These are phyloP conservation scores for Isabelozyma gotoi DNA, from an alignment of 805 yeast species.

Conservation along the genomic window DNA sequence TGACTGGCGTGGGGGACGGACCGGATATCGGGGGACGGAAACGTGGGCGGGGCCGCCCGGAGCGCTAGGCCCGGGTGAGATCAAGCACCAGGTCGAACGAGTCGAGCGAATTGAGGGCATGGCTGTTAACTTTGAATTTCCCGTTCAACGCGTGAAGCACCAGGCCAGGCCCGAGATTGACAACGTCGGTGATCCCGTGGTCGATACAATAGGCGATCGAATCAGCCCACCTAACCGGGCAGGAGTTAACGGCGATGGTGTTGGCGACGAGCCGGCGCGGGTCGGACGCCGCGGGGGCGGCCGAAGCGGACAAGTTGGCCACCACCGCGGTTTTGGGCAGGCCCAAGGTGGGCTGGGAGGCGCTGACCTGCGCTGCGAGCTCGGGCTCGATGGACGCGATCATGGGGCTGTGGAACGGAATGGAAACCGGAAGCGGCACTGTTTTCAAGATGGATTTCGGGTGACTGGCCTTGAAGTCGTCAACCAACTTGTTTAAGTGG, in stretches of 20 bases:
- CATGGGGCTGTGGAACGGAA: slow-evolving; percentile 51
- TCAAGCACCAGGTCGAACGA: neutral
- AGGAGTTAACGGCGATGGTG: slow-evolving; percentile 38
- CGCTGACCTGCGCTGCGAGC: slow-evolving; percentile 20
- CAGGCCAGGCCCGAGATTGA: slow-evolving; percentile 41
- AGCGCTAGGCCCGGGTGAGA: neutral
- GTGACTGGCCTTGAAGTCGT: slow-evolving; percentile 11
- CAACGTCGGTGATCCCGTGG: slow-evolving; percentile 15
- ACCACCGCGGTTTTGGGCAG: slow-evolving; percentile 32
- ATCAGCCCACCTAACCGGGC: slow-evolving; percentile 45
- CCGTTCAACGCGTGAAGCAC: slow-evolving; percentile 26
- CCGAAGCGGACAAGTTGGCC: slow-evolving; percentile 33
- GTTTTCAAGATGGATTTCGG: slow-evolving; percentile 21
- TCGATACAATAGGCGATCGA: slow-evolving; percentile 26
- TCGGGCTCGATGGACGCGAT: slow-evolving; percentile 36
- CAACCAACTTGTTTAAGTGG: slow-evolving; percentile 22
- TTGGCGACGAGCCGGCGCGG: slow-evolving; percentile 24
- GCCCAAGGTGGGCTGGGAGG: slow-evolving; percentile 1
- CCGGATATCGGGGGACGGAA: too few species aligned
- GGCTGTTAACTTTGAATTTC: slow-evolving; percentile 11
- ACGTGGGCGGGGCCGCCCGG: neutral
- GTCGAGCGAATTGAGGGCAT: slow-evolving; percentile 5
- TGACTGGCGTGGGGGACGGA: too few species aligned
- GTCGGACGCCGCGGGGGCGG: slow-evolving; percentile 10
- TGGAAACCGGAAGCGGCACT: slow-evolving; percentile 40